A percentile compares a stretch with the other conserved stretches of the same genome.
Evolutionary conservation across 805 yeast genomes (phyloP).

Genomic region (Lipomyces spencermartinsiae): DNA sequence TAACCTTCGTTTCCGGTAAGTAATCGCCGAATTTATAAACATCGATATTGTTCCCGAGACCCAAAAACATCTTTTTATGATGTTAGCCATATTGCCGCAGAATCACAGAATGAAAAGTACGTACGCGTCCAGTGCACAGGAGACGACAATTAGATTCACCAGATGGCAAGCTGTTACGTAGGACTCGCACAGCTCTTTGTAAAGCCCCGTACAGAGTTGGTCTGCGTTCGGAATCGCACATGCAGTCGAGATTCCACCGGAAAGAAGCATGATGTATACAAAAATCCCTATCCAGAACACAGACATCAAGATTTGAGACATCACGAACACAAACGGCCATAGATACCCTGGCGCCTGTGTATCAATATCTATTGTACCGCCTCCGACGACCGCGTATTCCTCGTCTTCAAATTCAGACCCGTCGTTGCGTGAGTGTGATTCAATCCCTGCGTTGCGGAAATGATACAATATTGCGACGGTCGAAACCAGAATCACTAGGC

Average conservation of each 20-base stretch:
- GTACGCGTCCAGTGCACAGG: conserved; percentile 28
- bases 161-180: conserved; percentile 26
- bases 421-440: not conserved
- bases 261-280: conserved; percentile 27
- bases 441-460: conserved; percentile 12
- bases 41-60: conserved; percentile 27
- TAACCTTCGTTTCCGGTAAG: conserved; percentile 21
- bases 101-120: conserved; percentile 2
- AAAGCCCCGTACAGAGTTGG: conserved; percentile 13
- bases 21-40: conserved; percentile 31
- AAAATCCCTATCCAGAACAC: conserved; percentile 28
- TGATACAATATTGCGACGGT: conserved; percentile 7
- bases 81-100: conserved; percentile 1
- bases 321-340: conserved; percentile 25
- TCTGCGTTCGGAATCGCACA: conserved; percentile 27
- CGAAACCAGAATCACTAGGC: conserved; percentile 11
- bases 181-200: conserved; percentile 17
- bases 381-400: not conserved
- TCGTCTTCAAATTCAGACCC: conserved; percentile 13
- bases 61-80: conserved; percentile 21
- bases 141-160: conserved; percentile 28
- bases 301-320: conserved; percentile 21
- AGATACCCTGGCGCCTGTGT: conserved; percentile 7
- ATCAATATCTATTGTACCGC: conserved; percentile 1
- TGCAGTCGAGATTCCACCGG: conserved; percentile 33